Base-by-base conservation (phyloP, 257 asterid genomes). In the Gentiana straminea region DNA sequence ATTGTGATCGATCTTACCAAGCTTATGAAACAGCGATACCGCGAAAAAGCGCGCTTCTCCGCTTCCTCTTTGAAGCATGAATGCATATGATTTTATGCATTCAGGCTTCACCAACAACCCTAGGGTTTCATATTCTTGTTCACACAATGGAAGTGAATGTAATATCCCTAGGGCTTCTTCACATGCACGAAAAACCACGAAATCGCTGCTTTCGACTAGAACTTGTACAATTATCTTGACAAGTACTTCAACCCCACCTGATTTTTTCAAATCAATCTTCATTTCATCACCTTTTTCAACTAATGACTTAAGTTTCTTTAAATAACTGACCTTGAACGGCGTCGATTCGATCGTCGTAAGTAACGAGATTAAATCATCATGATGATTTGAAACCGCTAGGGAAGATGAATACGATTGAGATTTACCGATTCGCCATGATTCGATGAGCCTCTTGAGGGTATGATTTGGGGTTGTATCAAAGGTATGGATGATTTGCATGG, bases 151-250 rank as follows among this genome's bases (percentile, higher is more conserved):
- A n/a, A 86, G 63, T 33, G 60, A 67, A 1, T 74, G 62, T 41
- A 90, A 58, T 3, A 84, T 71, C 5, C 80, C 79, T 2, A 82
- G 62, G 0, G 98, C 96, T 68, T 90, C 98, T 52, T 90, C 98
- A 47, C 92, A 82, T 2, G 86, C 92, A 57, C 91, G 67, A 52
- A 84, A 79, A 4, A 81, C 45, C 1, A 38, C 64, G 33, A 84
- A 86, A 80, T 84, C 96, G 1, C 70, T 71, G 3, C 51, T 67
- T 10, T 86, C 96, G 0, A 53, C 54, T 15, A 80, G 52, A 58
- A 84, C 68, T 67, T 86, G 96, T 11, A 68, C 74, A 38, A 86
- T 54, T 1, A 82, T 84, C 59, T 57, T 60, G 10, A 84, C 80
- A 24, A 86, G 67, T 9, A 64, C 75, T 60, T 82, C 91, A 3